Percentiles rank a stretch among this genome's conserved stretches.
These are phyloP conservation scores for Aspergillus novoparasiticus DNA, from an alignment of 2,329 filamentous ascomycete species.

Conservation along the genomic window DNA sequence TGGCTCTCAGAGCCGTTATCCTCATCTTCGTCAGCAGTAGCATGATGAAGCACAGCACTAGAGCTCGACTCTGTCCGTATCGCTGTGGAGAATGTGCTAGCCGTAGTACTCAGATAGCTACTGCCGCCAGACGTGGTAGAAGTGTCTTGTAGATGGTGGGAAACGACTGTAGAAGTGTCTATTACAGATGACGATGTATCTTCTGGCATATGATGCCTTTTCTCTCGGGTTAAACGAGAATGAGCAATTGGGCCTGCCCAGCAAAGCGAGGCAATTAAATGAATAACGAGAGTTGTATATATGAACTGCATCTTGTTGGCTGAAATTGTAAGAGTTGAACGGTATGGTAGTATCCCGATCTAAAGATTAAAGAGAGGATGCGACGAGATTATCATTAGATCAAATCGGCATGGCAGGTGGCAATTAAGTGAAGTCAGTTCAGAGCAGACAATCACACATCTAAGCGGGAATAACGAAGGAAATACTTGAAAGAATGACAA, in stretches of 20 bases:
- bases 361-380: conserved; percentile 9
- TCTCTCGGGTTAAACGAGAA: conserved; percentile 7
- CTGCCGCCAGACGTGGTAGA: not conserved
- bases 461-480: not conserved
- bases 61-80: not conserved
- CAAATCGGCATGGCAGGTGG: not conserved
- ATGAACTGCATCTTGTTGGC: conserved; percentile 8
- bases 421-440: not conserved
- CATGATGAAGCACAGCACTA: not conserved
- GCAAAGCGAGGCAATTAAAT: conserved; percentile 13
- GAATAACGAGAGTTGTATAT: conserved; percentile 6
- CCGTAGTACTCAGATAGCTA: not conserved
- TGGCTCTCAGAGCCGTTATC: too few species aligned
- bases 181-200: not conserved
- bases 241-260: conserved; percentile 31
- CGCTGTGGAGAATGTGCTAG: not conserved
- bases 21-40: not conserved
- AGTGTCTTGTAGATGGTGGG: not conserved
- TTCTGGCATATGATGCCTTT: conserved; percentile 4
- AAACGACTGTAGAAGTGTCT: not conserved
- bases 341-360: not conserved
- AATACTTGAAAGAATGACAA: conserved; percentile 4
- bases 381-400: not conserved
- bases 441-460: not conserved
- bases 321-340: not conserved